Evolutionary conservation across 257 asterid species (phyloP).

Genomic region (Sherardia arvensis): DNA sequence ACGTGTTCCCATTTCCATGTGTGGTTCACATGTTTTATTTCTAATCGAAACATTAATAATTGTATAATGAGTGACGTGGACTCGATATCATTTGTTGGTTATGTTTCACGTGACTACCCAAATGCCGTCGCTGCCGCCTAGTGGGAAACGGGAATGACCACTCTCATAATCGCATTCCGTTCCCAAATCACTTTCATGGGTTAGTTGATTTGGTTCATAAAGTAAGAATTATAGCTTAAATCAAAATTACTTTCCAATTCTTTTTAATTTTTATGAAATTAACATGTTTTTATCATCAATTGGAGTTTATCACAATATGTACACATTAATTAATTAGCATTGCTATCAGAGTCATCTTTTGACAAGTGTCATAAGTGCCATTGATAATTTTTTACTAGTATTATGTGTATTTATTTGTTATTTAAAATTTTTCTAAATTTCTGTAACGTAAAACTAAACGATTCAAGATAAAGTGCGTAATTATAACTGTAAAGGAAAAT

Average conservation of each 20-base stretch:
- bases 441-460: too few species aligned
- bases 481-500: too few species aligned
- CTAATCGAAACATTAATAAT: background rate
- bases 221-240: background rate
- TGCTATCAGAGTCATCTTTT: too few species aligned
- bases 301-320: background rate
- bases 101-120: background rate
- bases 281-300: background rate
- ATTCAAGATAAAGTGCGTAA: too few species aligned
- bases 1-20: background rate
- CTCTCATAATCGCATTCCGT: background rate
- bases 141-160: background rate
- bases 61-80: background rate
- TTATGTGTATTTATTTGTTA: too few species aligned
- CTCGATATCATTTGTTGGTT: background rate
- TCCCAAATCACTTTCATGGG: background rate
- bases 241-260: too few species aligned
- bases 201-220: too few species aligned
- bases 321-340: too few species aligned
- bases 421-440: too few species aligned
- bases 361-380: too few species aligned
- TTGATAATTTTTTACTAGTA: too few species aligned
- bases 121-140: background rate
- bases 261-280: background rate
- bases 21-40: conserved; percentile 1